phyloP scores from a whole-genome alignment of 1,284 basidiomycete genomes.

The Pseudozyma pruni region DNA sequence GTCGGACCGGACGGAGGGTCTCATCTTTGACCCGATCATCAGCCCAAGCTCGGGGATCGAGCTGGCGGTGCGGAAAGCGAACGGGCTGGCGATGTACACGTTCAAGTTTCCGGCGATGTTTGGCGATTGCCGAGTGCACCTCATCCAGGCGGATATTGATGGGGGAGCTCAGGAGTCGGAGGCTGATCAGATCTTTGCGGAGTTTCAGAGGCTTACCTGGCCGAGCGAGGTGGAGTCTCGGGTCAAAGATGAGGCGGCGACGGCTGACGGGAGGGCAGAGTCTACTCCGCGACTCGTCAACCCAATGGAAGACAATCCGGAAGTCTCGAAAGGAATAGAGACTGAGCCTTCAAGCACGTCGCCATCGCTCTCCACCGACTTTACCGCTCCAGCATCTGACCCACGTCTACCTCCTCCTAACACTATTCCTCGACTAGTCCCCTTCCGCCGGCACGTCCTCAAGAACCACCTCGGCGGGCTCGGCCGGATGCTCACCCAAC shows the following conservation, averaged over 20 bases:
- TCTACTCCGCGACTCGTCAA: too few relatives aligned
- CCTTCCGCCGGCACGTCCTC: conserved; percentile 42
- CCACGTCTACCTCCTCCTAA: too few relatives aligned
- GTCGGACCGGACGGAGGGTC: background rate
- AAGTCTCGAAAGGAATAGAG: too few relatives aligned
- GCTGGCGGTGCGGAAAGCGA: conserved; percentile 1
- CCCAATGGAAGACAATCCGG: too few relatives aligned
- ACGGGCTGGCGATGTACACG: conserved; percentile 19
- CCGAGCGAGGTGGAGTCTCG: too few relatives aligned
- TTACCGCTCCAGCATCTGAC: too few relatives aligned
- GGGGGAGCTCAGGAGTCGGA: conserved; percentile 7
- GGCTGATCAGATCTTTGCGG: conserved; percentile 27
- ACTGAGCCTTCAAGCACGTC: too few relatives aligned
- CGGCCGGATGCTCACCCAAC: conserved; percentile 44
- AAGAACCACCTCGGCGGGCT: conserved; percentile 15
- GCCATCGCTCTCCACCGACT: too few relatives aligned
- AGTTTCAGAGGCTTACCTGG: conserved; percentile 29
- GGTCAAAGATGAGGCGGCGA: too few relatives aligned
- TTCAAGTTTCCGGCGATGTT: conserved; percentile 27
- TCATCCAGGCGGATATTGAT: conserved; percentile 36
- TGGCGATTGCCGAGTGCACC: conserved; percentile 37
- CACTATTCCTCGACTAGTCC: conserved; percentile 4
- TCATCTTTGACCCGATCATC: conserved; percentile 24
- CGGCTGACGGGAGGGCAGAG: background rate
- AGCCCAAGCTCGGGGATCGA: conserved; percentile 13